Evolutionary conservation across 2,329 filamentous ascomycete species (phyloP).

Genomic region (Phialemoniopsis sp.): DNA sequence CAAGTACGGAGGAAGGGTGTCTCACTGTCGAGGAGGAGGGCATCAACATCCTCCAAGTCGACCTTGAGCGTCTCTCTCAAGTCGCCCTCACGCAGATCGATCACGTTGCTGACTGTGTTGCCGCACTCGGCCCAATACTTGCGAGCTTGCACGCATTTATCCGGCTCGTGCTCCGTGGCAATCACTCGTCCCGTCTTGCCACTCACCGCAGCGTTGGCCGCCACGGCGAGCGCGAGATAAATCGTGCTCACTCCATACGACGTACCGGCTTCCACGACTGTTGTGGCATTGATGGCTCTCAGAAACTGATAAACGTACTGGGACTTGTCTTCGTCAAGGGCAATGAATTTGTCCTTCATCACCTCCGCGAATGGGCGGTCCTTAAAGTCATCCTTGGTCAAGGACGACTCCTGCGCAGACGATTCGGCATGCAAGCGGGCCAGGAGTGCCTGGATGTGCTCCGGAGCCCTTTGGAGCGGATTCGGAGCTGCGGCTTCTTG

Average conservation of each 20-base stretch:
- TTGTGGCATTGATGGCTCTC: conserved; percentile 13
- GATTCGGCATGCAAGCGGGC: conserved; percentile 22
- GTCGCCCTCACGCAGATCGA: conserved; percentile 34
- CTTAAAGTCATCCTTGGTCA: conserved; percentile 9
- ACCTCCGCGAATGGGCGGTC: conserved; percentile 19
- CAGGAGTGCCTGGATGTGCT: conserved; percentile 26
- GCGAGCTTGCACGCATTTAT: conserved; percentile 4
- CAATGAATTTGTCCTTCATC: conserved; percentile 40
- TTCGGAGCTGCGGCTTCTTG: background rate
- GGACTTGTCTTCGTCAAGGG: conserved; percentile 38
- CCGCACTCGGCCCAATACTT: conserved; percentile 29
- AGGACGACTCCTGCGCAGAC: conserved; percentile 19
- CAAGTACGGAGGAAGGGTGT: no score
- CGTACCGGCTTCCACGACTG: conserved; percentile 10
- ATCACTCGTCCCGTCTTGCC: conserved; percentile 4
- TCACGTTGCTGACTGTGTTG: conserved; percentile 17
- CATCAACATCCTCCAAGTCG: conserved; percentile 22
- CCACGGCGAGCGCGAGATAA: conserved; percentile 11
- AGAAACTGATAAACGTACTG: conserved; percentile 36
- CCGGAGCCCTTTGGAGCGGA: conserved; percentile 2
- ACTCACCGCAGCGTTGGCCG: conserved; percentile 3
- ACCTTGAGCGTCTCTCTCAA: conserved; percentile 29
- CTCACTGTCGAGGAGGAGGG: conserved; percentile 44
- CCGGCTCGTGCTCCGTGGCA: conserved; percentile 9
- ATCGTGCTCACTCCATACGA: conserved; percentile 10